Evolutionary conservation across 2,329 filamentous ascomycete genomes (phyloP), one percentile per base, ranked within the genome.

Genomic region (Gaeumannomyces tritici): DNA sequence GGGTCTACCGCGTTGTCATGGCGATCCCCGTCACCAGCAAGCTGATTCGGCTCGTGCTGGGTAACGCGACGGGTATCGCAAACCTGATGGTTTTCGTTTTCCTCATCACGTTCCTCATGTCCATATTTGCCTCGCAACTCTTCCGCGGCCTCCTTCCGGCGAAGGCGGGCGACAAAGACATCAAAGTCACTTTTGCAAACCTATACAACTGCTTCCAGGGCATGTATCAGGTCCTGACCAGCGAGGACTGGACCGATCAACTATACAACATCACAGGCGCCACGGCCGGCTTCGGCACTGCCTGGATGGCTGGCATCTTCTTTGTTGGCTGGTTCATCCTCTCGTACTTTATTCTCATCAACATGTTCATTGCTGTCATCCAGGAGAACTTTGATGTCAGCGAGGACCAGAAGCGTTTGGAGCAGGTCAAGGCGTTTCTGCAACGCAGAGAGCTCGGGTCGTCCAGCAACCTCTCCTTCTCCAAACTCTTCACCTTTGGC

Each of bases 311-410:
- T 12, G 92, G 93, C 11, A 82, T 90, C 1, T 97, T 99, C 69
- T 82, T 96, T 68, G 91, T 97, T 66, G 83, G 93, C 67, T 99
- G 95, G 95, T 98, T 96, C 74, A 95, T 96, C 63, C 82, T 99
- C 56, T 84, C 92, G 7, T 97, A 96, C 74, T 93, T 98, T 72
- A 96, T 99, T 76, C 84, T 98, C 65, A 78, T 99, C 78, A 99
- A 98, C 72, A 99, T 99, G 95, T 99, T 99, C 80, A 98, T 99
- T 90, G 95, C 95, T 80, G 95, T 99, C 77, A 99, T 99, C 67
- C 95, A 99, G 74, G 95, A 99, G 72, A 99, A 96, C 71, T 99
- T 99, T 72, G 95, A 99, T 75, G 92, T 99, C 29, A 96, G 93
- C 4, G 95, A 99, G 73, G 96, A 99, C 72, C 93, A 98, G 73